Evolutionary conservation across 768 basidiomycete species (phyloP).

Genomic region (Boletus rubropictus): DNA sequence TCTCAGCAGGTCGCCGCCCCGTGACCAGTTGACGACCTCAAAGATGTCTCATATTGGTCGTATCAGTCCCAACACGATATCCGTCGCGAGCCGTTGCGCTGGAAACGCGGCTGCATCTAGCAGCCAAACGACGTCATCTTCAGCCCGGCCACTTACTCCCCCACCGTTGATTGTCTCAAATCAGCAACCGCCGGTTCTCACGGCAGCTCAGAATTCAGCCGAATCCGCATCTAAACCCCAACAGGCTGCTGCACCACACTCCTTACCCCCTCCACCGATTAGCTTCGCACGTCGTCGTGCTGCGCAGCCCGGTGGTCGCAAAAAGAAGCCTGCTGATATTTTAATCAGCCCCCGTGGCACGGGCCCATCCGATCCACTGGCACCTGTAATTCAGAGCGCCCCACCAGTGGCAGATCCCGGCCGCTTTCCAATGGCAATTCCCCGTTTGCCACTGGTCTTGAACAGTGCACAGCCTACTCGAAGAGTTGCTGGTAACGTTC

Average conservation of each 20-base stretch:
- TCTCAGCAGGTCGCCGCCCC: slow-evolving; percentile 22
- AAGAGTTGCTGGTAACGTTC: slow-evolving; percentile 54
- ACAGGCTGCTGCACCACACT: slow-evolving; percentile 24
- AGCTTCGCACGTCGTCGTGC: slow-evolving; percentile 75
- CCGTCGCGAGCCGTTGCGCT: slow-evolving; percentile 21
- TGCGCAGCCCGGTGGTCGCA: slow-evolving; percentile 51
- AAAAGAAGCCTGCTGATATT: slow-evolving; percentile 75
- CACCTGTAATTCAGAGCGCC: slow-evolving; percentile 71
- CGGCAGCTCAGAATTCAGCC: slow-evolving; percentile 14
- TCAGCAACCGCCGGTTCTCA: slow-evolving; percentile 17
- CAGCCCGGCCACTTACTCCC: slow-evolving; percentile 21
- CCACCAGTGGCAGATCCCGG: slow-evolving; percentile 51
- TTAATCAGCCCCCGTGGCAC: slow-evolving; percentile 66
- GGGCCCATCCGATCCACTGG: slow-evolving; percentile 46
- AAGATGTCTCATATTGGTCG: slow-evolving; percentile 30
- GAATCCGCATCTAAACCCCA: slow-evolving; percentile 23
- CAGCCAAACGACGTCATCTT: slow-evolving; percentile 22
- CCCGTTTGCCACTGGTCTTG: slow-evolving; percentile 53
- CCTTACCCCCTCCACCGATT: slow-evolving; percentile 64
- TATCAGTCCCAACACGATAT: slow-evolving; percentile 34
- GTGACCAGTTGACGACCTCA: slow-evolving; percentile 26
- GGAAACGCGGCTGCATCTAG: slow-evolving; percentile 21
- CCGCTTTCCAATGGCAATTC: slow-evolving; percentile 58
- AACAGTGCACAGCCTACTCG: slow-evolving; percentile 41
- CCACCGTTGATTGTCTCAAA: slow-evolving; percentile 23